phyloP scores from a whole-genome alignment of 148 eudicot genomes.

The Polygonum maritimum region DNA sequence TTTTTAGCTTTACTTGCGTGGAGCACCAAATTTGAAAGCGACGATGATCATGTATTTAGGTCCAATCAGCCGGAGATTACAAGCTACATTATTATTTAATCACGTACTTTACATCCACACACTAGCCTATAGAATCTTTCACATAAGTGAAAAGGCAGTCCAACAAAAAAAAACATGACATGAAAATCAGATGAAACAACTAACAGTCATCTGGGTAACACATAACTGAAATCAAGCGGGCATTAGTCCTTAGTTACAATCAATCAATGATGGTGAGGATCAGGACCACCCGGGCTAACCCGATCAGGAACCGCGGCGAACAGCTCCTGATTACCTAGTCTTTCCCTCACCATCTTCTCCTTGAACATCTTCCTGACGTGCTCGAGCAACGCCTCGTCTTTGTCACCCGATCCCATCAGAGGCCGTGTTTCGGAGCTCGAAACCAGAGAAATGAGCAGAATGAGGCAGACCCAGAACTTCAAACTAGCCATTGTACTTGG shows the following conservation, averaged over 20 bases:
- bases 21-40: slow-evolving; percentile 5
- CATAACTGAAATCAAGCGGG: neutral
- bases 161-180: neutral
- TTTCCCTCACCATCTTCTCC: neutral
- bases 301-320: slow-evolving; percentile 5
- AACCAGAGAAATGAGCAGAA: slow-evolving; percentile 1
- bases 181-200: neutral
- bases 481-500: neutral
- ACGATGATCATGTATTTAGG: neutral
- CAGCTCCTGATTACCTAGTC: neutral
- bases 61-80: neutral
- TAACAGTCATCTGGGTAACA: neutral
- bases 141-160: neutral
- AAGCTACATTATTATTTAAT: neutral
- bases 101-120: neutral
- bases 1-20: neutral
- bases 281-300: slow-evolving; percentile 7
- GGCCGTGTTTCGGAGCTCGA: slow-evolving; percentile 1
- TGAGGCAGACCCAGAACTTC: neutral
- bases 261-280: slow-evolving; percentile 8
- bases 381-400: slow-evolving; percentile 1
- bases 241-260: neutral
- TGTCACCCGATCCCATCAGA: neutral
- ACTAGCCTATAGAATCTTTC: neutral
- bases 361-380: neutral